Percentiles rank a stretch among this genome's conserved stretches.
Conservation (phyloP, 208 protist genomes). For the Perkinsela sp. region DNA sequence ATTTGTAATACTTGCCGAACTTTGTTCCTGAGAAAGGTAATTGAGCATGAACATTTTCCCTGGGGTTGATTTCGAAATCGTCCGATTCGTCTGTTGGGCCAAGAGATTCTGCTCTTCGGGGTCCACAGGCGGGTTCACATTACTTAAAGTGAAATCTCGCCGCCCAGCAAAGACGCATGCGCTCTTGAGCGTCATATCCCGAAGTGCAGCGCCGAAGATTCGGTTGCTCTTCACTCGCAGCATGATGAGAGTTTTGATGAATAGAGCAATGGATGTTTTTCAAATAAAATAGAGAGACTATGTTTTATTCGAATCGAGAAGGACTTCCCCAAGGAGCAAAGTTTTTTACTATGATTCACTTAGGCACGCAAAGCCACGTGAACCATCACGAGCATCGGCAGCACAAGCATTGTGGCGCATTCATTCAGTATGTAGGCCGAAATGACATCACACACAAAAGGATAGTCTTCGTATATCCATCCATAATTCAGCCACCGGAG, state of each 20-base stretch:
- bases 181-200: too few species aligned
- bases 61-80: constrained; percentile 42
- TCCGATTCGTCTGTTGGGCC: constrained; percentile 16
- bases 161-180: too few species aligned
- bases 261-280: too few species aligned
- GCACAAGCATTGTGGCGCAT: neutral
- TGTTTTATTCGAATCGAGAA: too few species aligned
- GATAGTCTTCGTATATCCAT: neutral
- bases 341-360: too few species aligned
- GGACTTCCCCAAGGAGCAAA: too few species aligned
- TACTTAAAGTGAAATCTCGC: too few species aligned
- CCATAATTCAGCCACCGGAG: neutral
- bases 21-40: constrained; percentile 58
- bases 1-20: constrained; percentile 43
- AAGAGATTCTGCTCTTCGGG: constrained; percentile 14
- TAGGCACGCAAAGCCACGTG: neutral
- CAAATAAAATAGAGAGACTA: too few species aligned
- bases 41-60: constrained; percentile 69
- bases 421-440: neutral
- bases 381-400: neutral
- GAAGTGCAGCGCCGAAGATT: too few species aligned
- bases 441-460: neutral
- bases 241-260: too few species aligned
- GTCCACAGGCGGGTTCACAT: too few species aligned
- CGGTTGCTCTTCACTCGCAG: too few species aligned